phyloP scores from a whole-genome alignment of 1,284 basidiomycete species.

The Lignosus rhinocerotis region DNA sequence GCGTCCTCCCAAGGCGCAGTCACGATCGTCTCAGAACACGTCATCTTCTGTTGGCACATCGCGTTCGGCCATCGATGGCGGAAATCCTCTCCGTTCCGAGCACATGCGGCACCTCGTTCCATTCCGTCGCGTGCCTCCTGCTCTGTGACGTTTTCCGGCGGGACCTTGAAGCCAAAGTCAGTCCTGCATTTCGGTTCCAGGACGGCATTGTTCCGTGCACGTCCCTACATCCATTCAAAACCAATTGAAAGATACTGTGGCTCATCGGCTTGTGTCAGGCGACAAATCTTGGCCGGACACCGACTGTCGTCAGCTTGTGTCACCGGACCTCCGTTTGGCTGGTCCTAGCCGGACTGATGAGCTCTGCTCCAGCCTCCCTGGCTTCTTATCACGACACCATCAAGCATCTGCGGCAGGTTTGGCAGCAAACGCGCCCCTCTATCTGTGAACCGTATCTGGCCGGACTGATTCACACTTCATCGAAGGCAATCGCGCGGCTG shows the following conservation, averaged over 20 bases:
- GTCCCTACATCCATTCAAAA: slow-evolving; percentile 1
- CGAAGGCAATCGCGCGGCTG: slow-evolving; percentile 10
- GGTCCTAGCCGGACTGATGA: slow-evolving; percentile 13
- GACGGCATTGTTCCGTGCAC: slow-evolving; percentile 15
- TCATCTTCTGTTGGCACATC: slow-evolving; percentile 3
- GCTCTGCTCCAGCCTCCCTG: slow-evolving; percentile 15
- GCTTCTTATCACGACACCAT: slow-evolving; percentile 19
- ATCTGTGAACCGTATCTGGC: slow-evolving; percentile 22
- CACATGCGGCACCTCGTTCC: slow-evolving; percentile 4
- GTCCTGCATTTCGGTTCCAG: neutral
- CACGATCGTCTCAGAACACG: slow-evolving; percentile 15
- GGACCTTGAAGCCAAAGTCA: slow-evolving; percentile 4
- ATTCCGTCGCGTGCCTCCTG: neutral
- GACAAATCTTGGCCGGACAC: slow-evolving; percentile 11
- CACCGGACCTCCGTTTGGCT: slow-evolving; percentile 17
- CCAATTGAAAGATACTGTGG: slow-evolving; percentile 4
- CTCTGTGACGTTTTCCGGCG: neutral
- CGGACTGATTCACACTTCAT: slow-evolving; percentile 11
- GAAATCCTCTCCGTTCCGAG: slow-evolving; percentile 6
- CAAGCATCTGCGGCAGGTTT: slow-evolving; percentile 10
- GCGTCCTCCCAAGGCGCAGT: slow-evolving; percentile 6
- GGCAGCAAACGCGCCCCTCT: slow-evolving; percentile 5
- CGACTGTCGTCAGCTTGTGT: slow-evolving; percentile 4
- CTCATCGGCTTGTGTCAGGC: slow-evolving; percentile 13
- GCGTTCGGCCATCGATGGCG: slow-evolving; percentile 18